phyloP scores from a whole-genome alignment of 257 asterid species.

The Nicotiana paniculata region DNA sequence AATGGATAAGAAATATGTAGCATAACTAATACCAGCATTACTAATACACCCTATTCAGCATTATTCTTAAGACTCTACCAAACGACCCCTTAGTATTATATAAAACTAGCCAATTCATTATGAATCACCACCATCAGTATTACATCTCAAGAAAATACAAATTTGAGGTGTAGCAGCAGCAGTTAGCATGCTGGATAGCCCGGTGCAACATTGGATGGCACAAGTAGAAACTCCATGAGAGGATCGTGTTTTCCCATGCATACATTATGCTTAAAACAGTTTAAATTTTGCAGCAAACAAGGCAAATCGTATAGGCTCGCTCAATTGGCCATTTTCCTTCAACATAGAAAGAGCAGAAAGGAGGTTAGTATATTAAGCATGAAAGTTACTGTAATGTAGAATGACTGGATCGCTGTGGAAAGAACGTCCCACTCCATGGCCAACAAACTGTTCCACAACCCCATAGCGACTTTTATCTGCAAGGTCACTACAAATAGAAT shows the following conservation, averaged over 20 bases:
- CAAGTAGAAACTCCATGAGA: background rate
- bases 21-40: too few species aligned
- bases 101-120: too few species aligned
- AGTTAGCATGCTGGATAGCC: background rate
- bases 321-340: background rate
- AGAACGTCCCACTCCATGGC: conserved; percentile 93
- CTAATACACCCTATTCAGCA: too few species aligned
- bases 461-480: conserved; percentile 82
- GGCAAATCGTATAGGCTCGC: background rate
- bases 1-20: too few species aligned
- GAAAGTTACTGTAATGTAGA: conserved; percentile 66
- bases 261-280: background rate
- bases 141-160: background rate
- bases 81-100: too few species aligned
- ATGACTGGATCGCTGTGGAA: conserved; percentile 90
- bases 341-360: background rate
- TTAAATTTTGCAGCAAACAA: conserved; percentile 1
- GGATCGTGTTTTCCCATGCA: background rate
- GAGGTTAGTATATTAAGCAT: background rate
- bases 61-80: too few species aligned
- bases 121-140: background rate
- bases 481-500: conserved; percentile 53
- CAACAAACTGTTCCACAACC: conserved; percentile 87
- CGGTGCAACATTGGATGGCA: background rate
- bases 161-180: background rate